A percentile compares a stretch with the other conserved stretches of the same genome.
phyloP scores from a whole-genome alignment of 495 filamentous ascomycete species.

The Oidiodendron maius region DNA sequence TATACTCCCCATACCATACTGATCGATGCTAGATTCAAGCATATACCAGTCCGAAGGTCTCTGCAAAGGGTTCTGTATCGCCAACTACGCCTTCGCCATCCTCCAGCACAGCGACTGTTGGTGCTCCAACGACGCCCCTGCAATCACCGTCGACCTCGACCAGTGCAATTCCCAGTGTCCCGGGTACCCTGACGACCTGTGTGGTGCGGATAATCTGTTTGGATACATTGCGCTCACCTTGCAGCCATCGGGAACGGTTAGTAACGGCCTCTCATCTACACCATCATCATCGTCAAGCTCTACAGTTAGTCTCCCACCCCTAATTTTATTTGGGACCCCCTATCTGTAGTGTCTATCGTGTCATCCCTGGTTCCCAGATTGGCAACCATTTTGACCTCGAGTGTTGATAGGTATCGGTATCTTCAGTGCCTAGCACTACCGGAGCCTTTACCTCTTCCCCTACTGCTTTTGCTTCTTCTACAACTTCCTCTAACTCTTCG shows the following conservation, averaged over 20 bases:
- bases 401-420: conserved; percentile 25
- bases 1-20: conserved; percentile 8
- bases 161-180: conserved; percentile 57
- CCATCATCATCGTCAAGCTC: neutral
- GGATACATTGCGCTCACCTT: conserved; percentile 50
- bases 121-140: conserved; percentile 68
- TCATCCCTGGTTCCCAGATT: conserved; percentile 8
- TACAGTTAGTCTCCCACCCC: neutral
- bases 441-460: conserved; percentile 8
- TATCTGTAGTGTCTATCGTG: conserved; percentile 1
- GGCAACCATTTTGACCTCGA: conserved; percentile 23
- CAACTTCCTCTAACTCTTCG: conserved; percentile 15
- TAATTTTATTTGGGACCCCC: neutral
- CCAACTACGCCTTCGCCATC: conserved; percentile 60
- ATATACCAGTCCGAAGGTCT: conserved; percentile 62
- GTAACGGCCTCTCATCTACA: conserved; percentile 10
- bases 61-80: conserved; percentile 49
- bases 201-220: conserved; percentile 54
- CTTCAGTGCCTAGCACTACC: conserved; percentile 20
- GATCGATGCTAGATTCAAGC: conserved; percentile 35
- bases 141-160: conserved; percentile 24
- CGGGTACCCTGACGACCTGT: conserved; percentile 59
- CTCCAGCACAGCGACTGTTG: conserved; percentile 61
- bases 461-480: neutral
- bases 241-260: conserved; percentile 42